Evolutionary conservation across 768 basidiomycete species (phyloP).

Genomic region (Boletus rubescentipes): DNA sequence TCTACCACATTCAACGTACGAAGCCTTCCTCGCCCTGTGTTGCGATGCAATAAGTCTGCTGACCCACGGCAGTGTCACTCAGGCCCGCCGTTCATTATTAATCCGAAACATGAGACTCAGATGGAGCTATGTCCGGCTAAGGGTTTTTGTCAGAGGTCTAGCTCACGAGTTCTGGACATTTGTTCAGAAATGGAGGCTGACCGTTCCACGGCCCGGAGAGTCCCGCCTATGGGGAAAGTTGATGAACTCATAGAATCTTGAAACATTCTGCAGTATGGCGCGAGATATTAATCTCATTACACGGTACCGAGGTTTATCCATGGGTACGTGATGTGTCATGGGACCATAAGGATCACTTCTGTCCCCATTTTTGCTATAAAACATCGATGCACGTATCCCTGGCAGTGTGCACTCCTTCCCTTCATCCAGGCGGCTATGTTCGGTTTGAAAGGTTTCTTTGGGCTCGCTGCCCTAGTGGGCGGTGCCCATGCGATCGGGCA

Average conservation of each 20-base stretch:
- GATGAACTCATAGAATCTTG: background rate
- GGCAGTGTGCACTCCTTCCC: background rate
- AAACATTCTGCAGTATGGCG: background rate
- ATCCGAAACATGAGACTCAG: background rate
- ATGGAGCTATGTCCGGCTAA: background rate
- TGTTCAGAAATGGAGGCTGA: background rate
- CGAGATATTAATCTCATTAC: background rate
- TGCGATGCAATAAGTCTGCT: background rate
- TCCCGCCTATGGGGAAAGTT: background rate
- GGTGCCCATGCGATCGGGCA: constrained; percentile 47
- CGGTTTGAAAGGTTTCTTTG: constrained; percentile 9
- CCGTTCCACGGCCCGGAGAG: background rate
- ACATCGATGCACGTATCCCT: background rate
- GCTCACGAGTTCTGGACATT: background rate
- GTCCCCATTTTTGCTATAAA: background rate
- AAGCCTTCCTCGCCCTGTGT: background rate
- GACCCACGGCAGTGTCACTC: background rate
- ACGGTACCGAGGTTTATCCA: background rate
- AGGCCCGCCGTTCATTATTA: background rate
- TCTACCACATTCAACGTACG: constrained; percentile 5
- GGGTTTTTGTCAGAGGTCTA: background rate
- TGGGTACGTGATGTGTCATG: background rate
- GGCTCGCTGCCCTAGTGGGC: background rate
- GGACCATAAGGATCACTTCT: background rate
- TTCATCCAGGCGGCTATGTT: constrained; percentile 2